These are phyloP conservation scores for Venturia effusa DNA, from an alignment of 2,329 filamentous ascomycete species.

Conservation along the genomic window DNA sequence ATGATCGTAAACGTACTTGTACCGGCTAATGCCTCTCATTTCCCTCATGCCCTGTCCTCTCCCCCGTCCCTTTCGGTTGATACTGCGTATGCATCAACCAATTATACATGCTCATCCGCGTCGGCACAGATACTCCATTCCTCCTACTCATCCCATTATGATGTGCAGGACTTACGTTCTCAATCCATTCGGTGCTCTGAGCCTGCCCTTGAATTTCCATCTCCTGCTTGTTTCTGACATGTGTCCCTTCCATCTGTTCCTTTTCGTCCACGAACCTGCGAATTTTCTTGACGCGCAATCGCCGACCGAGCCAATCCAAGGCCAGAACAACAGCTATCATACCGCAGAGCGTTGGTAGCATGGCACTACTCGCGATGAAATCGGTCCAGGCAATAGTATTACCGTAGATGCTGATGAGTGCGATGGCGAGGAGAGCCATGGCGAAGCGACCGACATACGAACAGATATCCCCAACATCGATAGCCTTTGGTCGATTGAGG, in stretches of 20 bases:
- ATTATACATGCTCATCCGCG: constrained; percentile 4
- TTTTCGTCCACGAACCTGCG: neutral
- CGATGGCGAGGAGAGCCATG: neutral
- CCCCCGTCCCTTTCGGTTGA: neutral
- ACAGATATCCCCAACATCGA: neutral
- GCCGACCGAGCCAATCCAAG: neutral
- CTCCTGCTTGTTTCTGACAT: neutral
- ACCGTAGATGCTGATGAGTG: neutral
- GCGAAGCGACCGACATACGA: neutral
- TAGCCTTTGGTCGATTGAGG: neutral
- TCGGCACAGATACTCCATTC: neutral
- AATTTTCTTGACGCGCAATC: neutral
- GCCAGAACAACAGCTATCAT: neutral
- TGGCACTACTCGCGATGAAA: constrained; percentile 3
- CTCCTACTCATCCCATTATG: neutral
- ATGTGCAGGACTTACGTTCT: neutral
- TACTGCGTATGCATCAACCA: constrained; percentile 2
- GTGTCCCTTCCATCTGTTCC: neutral
- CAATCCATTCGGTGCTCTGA: neutral
- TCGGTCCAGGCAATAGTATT: neutral
- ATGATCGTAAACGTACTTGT: neutral
- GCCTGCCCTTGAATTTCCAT: neutral
- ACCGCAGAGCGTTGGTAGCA: constrained; percentile 2
- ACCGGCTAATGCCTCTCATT: neutral
- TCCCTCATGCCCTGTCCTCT: neutral